Conservation (phyloP, 768 basidiomycete species). For the Boletus subparvulus region DNA sequence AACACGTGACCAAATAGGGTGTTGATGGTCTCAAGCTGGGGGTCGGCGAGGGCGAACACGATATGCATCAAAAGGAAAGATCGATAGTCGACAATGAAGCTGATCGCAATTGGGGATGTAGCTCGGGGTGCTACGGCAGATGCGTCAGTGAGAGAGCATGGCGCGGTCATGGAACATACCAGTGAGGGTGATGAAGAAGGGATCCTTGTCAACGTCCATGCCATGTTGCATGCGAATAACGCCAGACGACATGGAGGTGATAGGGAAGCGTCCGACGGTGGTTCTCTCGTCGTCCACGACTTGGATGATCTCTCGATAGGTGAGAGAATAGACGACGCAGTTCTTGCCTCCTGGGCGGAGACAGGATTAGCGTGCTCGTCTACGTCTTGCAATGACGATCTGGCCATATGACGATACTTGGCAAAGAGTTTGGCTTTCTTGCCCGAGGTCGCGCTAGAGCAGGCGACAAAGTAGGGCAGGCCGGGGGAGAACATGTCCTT, state of each 20-base stretch:
- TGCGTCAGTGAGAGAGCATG: neutral
- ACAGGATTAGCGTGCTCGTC: conserved; percentile 13
- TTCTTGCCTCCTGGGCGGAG: conserved; percentile 17
- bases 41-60: conserved; percentile 23
- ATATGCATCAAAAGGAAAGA: conserved; percentile 22
- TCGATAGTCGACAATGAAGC: conserved; percentile 20
- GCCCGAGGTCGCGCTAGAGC: conserved; percentile 20
- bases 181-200: conserved; percentile 5
- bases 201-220: conserved; percentile 15
- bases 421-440: conserved; percentile 20
- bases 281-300: conserved; percentile 1
- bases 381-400: conserved; percentile 12
- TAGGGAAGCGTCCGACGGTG: neutral
- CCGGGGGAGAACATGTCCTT: conserved; percentile 25
- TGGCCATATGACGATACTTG: conserved; percentile 11
- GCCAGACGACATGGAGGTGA: conserved; percentile 15
- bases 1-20: conserved; percentile 18
- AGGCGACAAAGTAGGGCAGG: conserved; percentile 20
- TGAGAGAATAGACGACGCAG: conserved; percentile 23
- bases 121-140: conserved; percentile 7
- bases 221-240: conserved; percentile 21
- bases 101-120: conserved; percentile 19
- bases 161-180: neutral
- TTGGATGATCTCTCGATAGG: conserved; percentile 7
- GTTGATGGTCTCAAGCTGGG: conserved; percentile 15